phyloP scores from a whole-genome alignment of 2,329 filamentous ascomycete species.

The Diaporthe aspalathi region DNA sequence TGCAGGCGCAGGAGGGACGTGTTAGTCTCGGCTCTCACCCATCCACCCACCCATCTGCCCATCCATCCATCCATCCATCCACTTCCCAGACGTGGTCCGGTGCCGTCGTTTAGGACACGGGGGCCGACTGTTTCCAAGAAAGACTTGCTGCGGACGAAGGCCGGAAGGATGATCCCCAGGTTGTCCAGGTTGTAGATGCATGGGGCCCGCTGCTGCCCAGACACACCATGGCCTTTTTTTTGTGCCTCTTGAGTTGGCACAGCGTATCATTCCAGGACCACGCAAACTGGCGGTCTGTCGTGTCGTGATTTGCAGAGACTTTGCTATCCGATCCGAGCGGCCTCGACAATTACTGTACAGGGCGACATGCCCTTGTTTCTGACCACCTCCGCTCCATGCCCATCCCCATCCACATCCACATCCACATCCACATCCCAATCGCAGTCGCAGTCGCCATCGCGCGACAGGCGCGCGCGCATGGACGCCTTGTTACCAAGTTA shows the following conservation, averaged over 20 bases:
- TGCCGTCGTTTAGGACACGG: not conserved
- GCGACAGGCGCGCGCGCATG: constrained; percentile 6
- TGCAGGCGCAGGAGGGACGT: not conserved
- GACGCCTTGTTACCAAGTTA: not conserved
- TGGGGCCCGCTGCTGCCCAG: not conserved
- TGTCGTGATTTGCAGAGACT: not conserved
- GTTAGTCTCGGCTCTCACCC: too few relatives aligned
- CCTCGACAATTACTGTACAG: not conserved
- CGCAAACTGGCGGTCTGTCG: constrained; percentile 19
- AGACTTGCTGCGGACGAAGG: not conserved
- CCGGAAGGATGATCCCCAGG: constrained; percentile 6
- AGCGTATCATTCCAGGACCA: not conserved
- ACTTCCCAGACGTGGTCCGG: too few relatives aligned
- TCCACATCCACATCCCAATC: too few relatives aligned
- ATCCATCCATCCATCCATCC: not conserved
- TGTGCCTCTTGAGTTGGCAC: not conserved
- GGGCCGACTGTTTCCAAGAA: not conserved
- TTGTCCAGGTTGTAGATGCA: too few relatives aligned
- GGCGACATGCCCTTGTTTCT: not conserved
- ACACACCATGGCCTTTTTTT: not conserved
- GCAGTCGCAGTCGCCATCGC: too few relatives aligned
- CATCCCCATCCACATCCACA: not conserved
- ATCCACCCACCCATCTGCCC: not conserved
- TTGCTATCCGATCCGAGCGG: constrained; percentile 2
- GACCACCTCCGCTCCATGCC: constrained; percentile 12